Evolutionary conservation across 2,329 filamentous ascomycete genomes (phyloP), one percentile per base, ranked within the genome.

Genomic region (Magnaporthiopsis incrustans): DNA sequence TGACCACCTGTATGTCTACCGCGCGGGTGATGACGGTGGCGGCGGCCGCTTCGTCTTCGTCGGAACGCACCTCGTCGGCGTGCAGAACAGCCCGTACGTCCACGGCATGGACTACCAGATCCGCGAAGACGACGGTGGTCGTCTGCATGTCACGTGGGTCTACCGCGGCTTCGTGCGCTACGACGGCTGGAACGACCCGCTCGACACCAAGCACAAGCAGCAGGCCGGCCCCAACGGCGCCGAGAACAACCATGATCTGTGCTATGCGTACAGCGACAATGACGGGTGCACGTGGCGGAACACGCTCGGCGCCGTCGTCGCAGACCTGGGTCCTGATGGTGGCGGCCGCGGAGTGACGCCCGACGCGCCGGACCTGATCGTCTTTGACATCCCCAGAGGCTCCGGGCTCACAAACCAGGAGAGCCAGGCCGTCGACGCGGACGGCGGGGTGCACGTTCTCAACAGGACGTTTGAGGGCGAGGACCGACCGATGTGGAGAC

Each of bases 41-140:
- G n/a, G 70, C 0, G 74, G 75, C 1, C 67, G 67, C n/a, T 82
- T 77, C 73, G 70, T 68, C 14, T 73, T 71, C n/a, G 70, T 75
- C 0, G 77, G 77, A 14, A 75, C 73, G n/a, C 77, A 77, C 63
- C 70, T 80, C 10, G 76, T 76, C 26, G 81, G 80, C 35, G 69
- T 77, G 30, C 70, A 73, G 57, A 81, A 79, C 70, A 83, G 81
- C 69, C 79, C 81, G 1, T 83, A 83, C 69, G 77, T 82, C 68
- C 80, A 83, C 70, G 80, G 80, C 12, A 71, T 82, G 59, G 77
- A 76, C 66, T 73, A 71, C 38, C 70, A 72, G 33, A 15, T 4
- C 38, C 15, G 38, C 14, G 38, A 18, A 44, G 67, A 67, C 38
- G 68, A 67, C 1, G 26, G 18, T 10, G 61, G 53, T 22, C 72